Conservation (phyloP, 495 filamentous ascomycete species). For the Trichocladium uniseriatum region DNA sequence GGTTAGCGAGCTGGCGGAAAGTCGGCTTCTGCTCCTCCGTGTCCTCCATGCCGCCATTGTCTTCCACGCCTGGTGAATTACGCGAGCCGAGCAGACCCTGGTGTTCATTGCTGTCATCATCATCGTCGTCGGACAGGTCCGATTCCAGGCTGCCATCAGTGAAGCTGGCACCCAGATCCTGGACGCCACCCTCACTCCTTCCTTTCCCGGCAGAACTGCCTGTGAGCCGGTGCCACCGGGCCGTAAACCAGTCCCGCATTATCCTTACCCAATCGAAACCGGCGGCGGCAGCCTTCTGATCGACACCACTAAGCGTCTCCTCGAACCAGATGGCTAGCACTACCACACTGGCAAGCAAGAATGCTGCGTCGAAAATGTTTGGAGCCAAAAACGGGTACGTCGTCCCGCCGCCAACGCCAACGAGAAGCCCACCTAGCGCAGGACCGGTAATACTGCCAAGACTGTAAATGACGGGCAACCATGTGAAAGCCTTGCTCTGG, state of each 20-base stretch:
- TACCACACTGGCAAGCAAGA: constrained; percentile 65
- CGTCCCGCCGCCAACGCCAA: constrained; percentile 45
- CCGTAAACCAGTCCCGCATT: background rate
- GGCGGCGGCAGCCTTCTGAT: background rate
- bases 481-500: constrained; percentile 83
- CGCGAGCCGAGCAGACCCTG: constrained; percentile 15
- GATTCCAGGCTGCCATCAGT: background rate
- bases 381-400: constrained; percentile 75
- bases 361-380: constrained; percentile 62
- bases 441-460: constrained; percentile 90
- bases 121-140: constrained; percentile 15
- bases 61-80: constrained; percentile 19
- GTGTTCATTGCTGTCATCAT: constrained; percentile 24
- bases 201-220: background rate
- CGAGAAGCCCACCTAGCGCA: constrained; percentile 74
- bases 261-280: background rate
- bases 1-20: constrained; percentile 53
- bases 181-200: background rate
- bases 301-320: constrained; percentile 53
- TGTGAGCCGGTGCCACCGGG: background rate
- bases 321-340: constrained; percentile 69
- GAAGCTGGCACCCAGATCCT: background rate
- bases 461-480: constrained; percentile 87
- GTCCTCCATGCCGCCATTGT: constrained; percentile 22
- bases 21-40: constrained; percentile 31